Conservation (phyloP, 2,329 filamentous ascomycete genomes). For the Penicillium sp. region DNA sequence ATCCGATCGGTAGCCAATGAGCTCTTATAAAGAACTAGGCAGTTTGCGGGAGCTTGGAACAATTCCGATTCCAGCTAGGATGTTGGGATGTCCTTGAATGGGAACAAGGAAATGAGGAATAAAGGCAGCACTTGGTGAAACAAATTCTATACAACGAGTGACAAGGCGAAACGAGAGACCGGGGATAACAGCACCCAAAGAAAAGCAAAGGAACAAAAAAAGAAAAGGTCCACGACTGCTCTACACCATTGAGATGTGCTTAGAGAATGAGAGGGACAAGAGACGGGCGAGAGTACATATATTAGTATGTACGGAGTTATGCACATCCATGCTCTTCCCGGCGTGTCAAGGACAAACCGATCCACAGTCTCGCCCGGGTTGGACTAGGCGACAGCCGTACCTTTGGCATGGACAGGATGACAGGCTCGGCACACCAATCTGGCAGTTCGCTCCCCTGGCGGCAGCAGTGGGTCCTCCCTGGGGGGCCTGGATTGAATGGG, state of each 20-base stretch:
- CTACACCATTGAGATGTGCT: constrained; percentile 25
- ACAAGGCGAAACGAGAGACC: constrained; percentile 22
- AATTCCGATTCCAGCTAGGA: not conserved
- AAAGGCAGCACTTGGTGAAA: constrained; percentile 13
- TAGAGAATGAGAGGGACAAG: constrained; percentile 3
- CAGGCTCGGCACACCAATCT: constrained; percentile 15
- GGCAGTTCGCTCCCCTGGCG: constrained; percentile 11
- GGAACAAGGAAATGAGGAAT: constrained; percentile 4
- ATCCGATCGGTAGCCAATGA: not conserved
- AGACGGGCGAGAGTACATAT: constrained; percentile 15
- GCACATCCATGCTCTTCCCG: constrained; percentile 20
- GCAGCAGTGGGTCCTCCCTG: constrained; percentile 9
- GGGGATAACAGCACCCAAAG: constrained; percentile 10
- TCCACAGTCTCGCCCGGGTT: constrained; percentile 19
- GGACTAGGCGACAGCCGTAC: constrained; percentile 16
- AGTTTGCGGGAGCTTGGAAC: not conserved
- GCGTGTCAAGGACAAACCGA: constrained; percentile 16
- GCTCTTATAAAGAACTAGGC: constrained; percentile 6
- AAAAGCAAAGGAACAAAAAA: constrained; percentile 14
- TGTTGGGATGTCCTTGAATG: not conserved
- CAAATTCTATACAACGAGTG: constrained; percentile 17
- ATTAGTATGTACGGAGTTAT: constrained; percentile 13
- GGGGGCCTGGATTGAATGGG: not conserved
- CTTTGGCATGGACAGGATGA: constrained; percentile 20
- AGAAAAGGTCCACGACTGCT: constrained; percentile 12